phyloP scores from a whole-genome alignment of 2,329 filamentous ascomycete genomes.

The Chaetomiaceae sp. region DNA sequence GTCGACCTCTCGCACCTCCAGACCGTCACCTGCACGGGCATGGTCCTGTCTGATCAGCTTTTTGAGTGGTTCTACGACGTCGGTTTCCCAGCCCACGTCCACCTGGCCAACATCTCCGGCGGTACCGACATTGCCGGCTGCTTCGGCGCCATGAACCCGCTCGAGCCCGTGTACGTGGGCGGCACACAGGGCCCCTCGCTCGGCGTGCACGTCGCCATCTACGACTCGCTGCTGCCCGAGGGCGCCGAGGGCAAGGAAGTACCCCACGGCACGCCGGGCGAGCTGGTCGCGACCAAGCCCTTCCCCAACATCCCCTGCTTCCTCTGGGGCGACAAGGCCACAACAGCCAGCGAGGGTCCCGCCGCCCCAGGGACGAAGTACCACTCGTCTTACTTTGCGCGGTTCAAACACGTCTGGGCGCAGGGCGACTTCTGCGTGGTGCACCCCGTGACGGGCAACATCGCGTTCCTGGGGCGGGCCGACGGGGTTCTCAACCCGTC shows the following conservation, averaged over 20 bases:
- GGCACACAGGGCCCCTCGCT: slow-evolving; percentile 49
- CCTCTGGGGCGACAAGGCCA: slow-evolving; percentile 54
- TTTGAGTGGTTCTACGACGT: slow-evolving; percentile 76
- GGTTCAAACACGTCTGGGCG: slow-evolving; percentile 68
- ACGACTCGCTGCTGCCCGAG: slow-evolving; percentile 56
- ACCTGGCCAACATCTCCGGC: slow-evolving; percentile 70
- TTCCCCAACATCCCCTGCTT: slow-evolving; percentile 74
- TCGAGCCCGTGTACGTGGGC: slow-evolving; percentile 61
- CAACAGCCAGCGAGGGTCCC: slow-evolving; percentile 17
- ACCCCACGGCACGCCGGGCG: slow-evolving; percentile 61
- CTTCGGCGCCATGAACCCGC: slow-evolving; percentile 61
- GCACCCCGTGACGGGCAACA: slow-evolving; percentile 61
- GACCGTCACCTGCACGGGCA: slow-evolving; percentile 68
- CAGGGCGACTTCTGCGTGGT: slow-evolving; percentile 76
- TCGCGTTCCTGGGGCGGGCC: slow-evolving; percentile 65
- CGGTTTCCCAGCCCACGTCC: slow-evolving; percentile 62
- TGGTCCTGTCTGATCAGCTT: slow-evolving; percentile 72
- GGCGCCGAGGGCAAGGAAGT: slow-evolving; percentile 42
- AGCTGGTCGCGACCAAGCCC: slow-evolving; percentile 64
- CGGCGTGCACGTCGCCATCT: slow-evolving; percentile 52
- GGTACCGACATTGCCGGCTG: slow-evolving; percentile 69
- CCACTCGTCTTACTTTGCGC: slow-evolving; percentile 56
- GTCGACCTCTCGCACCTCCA: slow-evolving; percentile 59
- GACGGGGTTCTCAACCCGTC: slow-evolving; percentile 78
- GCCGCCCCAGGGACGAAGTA: slow-evolving; percentile 53